Conservation (phyloP, 129 eudicot genomes). For the carrot (Daucus carota) region DNA sequence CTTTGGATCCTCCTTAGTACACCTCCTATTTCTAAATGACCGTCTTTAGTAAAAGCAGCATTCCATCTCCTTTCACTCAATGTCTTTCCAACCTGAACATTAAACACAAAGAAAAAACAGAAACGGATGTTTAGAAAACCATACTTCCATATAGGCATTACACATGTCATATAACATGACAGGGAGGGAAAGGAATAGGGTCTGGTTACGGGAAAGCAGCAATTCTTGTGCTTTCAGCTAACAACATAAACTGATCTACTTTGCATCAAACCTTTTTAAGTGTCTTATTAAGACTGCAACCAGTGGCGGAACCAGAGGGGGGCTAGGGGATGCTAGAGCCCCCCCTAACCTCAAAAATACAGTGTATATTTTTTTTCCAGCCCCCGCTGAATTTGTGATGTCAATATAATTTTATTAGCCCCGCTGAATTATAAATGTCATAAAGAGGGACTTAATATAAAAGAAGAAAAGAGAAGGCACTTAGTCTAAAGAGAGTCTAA, state of each 20-base stretch:
- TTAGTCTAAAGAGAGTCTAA: too few species aligned
- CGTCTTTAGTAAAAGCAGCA: slow-evolving; percentile 77
- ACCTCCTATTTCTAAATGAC: slow-evolving; percentile 82
- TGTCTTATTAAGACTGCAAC: not conserved
- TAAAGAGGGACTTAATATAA: too few species aligned
- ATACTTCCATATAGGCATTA: not conserved
- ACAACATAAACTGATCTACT: not conserved
- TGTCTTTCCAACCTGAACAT: slow-evolving; percentile 78
- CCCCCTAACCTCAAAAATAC: too few species aligned
- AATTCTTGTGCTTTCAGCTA: slow-evolving; percentile 1
- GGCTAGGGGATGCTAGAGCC: too few species aligned
- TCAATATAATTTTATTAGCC: too few species aligned
- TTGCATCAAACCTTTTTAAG: not conserved
- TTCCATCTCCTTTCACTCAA: slow-evolving; percentile 96
- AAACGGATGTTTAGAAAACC: not conserved
- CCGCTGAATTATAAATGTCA: too few species aligned
- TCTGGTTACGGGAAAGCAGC: not conserved
- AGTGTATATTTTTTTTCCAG: too few species aligned
- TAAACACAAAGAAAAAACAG: not conserved
- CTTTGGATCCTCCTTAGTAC: slow-evolving; percentile 93
- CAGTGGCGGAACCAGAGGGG: too few species aligned
- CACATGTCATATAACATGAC: not conserved
- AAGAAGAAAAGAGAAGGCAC: too few species aligned
- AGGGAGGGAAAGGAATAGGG: not conserved
- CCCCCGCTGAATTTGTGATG: too few species aligned